These are phyloP conservation scores for Colletotrichum cordylinicola DNA, from an alignment of 2,329 filamentous ascomycete genomes.

Conservation along the genomic window DNA sequence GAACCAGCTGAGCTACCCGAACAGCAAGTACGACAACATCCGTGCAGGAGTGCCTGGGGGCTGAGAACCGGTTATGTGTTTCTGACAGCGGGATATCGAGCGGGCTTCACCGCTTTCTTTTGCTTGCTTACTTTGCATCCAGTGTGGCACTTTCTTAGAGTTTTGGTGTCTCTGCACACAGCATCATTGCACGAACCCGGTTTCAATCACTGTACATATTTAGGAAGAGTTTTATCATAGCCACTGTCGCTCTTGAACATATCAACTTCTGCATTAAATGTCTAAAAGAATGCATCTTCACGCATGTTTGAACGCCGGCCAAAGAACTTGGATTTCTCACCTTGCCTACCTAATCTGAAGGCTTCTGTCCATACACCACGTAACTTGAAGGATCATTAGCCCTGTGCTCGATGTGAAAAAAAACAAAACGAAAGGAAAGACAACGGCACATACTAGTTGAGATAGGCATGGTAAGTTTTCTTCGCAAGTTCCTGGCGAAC, in stretches of 20 bases:
- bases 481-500: background rate
- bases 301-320: background rate
- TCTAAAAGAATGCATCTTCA: too few species aligned
- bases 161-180: too few species aligned
- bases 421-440: too few species aligned
- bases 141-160: background rate
- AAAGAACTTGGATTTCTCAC: background rate
- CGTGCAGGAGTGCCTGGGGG: slow-evolving; percentile 34
- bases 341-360: background rate
- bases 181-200: too few species aligned
- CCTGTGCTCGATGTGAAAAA: background rate
- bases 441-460: background rate
- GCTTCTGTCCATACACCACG: background rate
- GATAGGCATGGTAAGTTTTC: background rate
- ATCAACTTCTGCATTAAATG: too few species aligned
- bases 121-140: background rate
- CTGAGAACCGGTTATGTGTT: background rate
- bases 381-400: background rate
- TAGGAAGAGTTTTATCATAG: too few species aligned
- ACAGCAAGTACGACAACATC: slow-evolving; percentile 62
- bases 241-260: too few species aligned
- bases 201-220: too few species aligned
- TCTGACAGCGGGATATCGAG: background rate
- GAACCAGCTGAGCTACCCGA: slow-evolving; percentile 59
- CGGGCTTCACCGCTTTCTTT: background rate